Evolutionary conservation across 352 stramenopile species (phyloP).

Genomic region (Globisporangium emineosum): DNA sequence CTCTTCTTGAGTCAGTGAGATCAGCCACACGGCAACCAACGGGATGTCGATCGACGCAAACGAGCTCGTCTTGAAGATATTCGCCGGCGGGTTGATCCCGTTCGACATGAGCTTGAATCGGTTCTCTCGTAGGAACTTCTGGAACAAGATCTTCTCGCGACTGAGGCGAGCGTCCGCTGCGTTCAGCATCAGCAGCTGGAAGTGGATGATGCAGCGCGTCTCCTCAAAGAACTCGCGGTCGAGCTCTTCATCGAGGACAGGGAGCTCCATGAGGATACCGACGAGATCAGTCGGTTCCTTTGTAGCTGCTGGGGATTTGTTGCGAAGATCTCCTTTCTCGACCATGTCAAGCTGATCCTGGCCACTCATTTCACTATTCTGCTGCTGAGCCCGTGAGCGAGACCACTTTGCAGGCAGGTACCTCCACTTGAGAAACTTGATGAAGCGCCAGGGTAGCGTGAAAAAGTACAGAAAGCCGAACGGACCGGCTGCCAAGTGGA

Average conservation of each 20-base stretch:
- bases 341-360: conserved; percentile 10
- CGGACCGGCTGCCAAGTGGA: conserved; percentile 40
- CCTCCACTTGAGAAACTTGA: conserved; percentile 43
- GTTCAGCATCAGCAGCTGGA: conserved; percentile 89
- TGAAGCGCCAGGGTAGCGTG: conserved; percentile 43
- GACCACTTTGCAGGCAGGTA: conserved; percentile 39
- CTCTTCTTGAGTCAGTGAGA: conserved; percentile 81
- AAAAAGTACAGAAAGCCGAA: conserved; percentile 69
- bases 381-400: neutral
- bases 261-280: conserved; percentile 55
- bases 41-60: conserved; percentile 90
- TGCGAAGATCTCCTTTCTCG: conserved; percentile 12
- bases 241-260: conserved; percentile 67
- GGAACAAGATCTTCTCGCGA: conserved; percentile 90
- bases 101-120: conserved; percentile 93
- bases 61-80: conserved; percentile 88
- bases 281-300: conserved; percentile 46
- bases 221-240: conserved; percentile 86
- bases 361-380: neutral
- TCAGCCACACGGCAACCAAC: conserved; percentile 88
- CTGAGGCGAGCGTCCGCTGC: conserved; percentile 83
- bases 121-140: conserved; percentile 93
- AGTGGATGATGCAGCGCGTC: conserved; percentile 88
- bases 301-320: neutral
- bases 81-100: conserved; percentile 86